Evolutionary conservation across 2,329 filamentous ascomycete genomes (phyloP), one percentile per base, ranked within the genome.

Genomic region (Endothia cerciana): DNA sequence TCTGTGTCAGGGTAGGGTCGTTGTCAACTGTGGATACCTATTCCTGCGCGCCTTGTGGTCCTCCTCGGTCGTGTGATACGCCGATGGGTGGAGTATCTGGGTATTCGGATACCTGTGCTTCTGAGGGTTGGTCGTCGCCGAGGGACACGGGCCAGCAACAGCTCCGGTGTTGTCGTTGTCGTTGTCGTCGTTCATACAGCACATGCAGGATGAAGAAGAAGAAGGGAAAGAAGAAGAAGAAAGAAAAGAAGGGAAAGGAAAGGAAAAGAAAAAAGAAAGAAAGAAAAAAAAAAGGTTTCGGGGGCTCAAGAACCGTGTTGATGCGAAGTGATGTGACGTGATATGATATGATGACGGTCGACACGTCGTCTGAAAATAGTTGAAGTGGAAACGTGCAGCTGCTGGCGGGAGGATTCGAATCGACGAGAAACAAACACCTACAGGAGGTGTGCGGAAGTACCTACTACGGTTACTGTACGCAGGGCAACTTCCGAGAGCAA

Each of bases 331-430:
- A 53, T 53, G 25, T 8, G 28, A 36, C 33, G 33, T 53, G 36
- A n/a, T n/a, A n/a, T 40, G 55, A 58, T 45, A n/a, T 15, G 38
- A 59, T 43, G 38, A 59, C 40, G 4, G 15, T 11, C 19, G 30
- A 15, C 51, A 13, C 33, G 38, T 59, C 25, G 38, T 59, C 57
- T 59, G 57, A 59, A 59, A 59, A 59, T 59, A 59, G 57, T 41
- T 2, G 25, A 38, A 22, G 25, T 43, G 22, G 36, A 59, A 41
- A 43, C 38, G 17, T 59, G 57, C 57, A 43, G 57, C 25, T 59
- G 57, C 57, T 59, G 57, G 45, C 40, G 38, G 57, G n/a, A 43
- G 57, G 22, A 59, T 45, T 59, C 57, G 38, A 3, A n/a, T n/a
- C n/a, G n/a, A n/a, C n/a, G n/a, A n/a, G n/a, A n/a, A n/a, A n/a